These are phyloP conservation scores for Fusarium ambrosium DNA, from an alignment of 2,329 filamentous ascomycete species.

Conservation along the genomic window DNA sequence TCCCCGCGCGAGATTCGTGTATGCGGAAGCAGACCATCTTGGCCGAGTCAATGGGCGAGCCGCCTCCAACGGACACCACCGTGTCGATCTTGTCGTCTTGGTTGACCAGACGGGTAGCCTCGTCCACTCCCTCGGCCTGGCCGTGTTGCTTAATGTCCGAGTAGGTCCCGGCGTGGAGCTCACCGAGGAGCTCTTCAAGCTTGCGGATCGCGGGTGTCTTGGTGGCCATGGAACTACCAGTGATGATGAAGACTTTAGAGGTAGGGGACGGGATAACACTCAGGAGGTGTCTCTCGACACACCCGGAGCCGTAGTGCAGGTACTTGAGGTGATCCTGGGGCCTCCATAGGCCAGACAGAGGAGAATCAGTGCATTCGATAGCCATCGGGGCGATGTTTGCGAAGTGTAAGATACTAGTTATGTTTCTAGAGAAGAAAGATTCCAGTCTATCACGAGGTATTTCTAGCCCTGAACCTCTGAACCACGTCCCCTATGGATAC, in stretches of 20 bases:
- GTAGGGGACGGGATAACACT: slow-evolving; percentile 20
- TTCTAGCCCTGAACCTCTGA: slow-evolving; percentile 25
- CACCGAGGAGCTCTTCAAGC: slow-evolving; percentile 26
- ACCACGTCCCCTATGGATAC: not conserved
- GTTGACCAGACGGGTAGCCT: slow-evolving; percentile 20
- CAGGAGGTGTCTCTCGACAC: slow-evolving; percentile 35
- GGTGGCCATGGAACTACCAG: slow-evolving; percentile 27
- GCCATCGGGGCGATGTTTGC: slow-evolving; percentile 17
- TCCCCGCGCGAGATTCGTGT: slow-evolving; percentile 35
- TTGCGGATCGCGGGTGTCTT: slow-evolving; percentile 28
- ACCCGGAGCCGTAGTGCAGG: slow-evolving; percentile 37
- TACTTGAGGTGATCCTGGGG: slow-evolving; percentile 36
- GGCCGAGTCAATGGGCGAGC: slow-evolving; percentile 32
- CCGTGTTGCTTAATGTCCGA: slow-evolving; percentile 34
- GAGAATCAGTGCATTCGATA: slow-evolving; percentile 27
- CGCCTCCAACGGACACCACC: slow-evolving; percentile 33
- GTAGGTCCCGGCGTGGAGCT: slow-evolving; percentile 26
- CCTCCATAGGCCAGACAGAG: slow-evolving; percentile 35
- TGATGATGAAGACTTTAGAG: slow-evolving; percentile 37
- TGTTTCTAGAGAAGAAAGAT: not conserved
- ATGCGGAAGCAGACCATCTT: slow-evolving; percentile 43
- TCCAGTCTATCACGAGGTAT: slow-evolving; percentile 20
- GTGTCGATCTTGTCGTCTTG: slow-evolving; percentile 21
- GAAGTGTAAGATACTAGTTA: not conserved
- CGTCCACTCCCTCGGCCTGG: slow-evolving; percentile 29